These are phyloP conservation scores for Rhynchosporium agropyri DNA, from an alignment of 2,329 filamentous ascomycete genomes.

Conservation along the genomic window DNA sequence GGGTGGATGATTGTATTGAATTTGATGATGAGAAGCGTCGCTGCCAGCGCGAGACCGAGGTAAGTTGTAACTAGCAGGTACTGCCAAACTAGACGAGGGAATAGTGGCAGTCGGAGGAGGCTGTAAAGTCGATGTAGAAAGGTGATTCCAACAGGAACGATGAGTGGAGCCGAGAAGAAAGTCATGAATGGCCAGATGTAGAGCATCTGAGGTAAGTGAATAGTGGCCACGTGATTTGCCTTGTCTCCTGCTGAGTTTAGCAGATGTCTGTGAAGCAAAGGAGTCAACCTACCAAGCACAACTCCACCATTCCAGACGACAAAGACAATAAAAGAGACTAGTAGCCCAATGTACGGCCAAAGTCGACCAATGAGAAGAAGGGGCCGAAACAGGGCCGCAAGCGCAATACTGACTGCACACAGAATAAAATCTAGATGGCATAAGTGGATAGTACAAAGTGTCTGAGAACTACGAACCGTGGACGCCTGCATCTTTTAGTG, in stretches of 20 bases:
- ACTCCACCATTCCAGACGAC: slow-evolving; percentile 88
- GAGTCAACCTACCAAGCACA: slow-evolving; percentile 68
- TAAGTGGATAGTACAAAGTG: slow-evolving; percentile 8
- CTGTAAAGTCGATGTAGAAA: slow-evolving; percentile 45
- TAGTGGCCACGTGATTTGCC: slow-evolving; percentile 85
- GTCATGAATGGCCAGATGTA: slow-evolving; percentile 90
- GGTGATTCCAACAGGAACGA: slow-evolving; percentile 55
- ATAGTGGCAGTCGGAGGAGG: slow-evolving; percentile 34
- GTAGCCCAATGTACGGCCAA: slow-evolving; percentile 63
- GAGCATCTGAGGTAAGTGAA: slow-evolving; percentile 90
- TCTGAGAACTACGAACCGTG: slow-evolving; percentile 48
- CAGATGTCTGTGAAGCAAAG: not conserved
- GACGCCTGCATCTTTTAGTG: slow-evolving; percentile 50
- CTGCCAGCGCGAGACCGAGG: slow-evolving; percentile 18
- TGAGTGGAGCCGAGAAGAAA: slow-evolving; percentile 85
- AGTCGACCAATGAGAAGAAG: slow-evolving; percentile 50
- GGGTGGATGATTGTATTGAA: slow-evolving; percentile 94
- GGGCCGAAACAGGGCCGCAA: slow-evolving; percentile 58
- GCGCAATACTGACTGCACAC: slow-evolving; percentile 63
- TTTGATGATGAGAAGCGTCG: slow-evolving; percentile 57
- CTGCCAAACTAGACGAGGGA: slow-evolving; percentile 32
- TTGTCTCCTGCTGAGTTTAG: slow-evolving; percentile 70
- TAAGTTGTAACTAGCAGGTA: slow-evolving; percentile 21
- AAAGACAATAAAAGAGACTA: slow-evolving; percentile 72
- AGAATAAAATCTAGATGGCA: slow-evolving; percentile 54